These are phyloP conservation scores for Halophytophthora batemanensis DNA, from an alignment of 352 stramenopile genomes.

Conservation along the genomic window DNA sequence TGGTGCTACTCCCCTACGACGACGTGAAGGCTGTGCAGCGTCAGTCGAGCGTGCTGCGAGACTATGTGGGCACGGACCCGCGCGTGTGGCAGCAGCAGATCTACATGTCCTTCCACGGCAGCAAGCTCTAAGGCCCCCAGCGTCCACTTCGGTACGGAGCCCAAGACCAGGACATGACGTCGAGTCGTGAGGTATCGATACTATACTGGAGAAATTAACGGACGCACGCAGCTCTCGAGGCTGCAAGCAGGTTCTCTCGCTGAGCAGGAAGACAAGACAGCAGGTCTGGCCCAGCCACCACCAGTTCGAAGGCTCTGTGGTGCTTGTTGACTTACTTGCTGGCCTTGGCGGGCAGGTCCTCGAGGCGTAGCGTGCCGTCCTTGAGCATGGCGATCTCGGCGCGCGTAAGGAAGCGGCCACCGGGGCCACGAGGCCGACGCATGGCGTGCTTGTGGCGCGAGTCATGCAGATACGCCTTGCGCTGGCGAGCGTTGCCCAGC, in stretches of 20 bases:
- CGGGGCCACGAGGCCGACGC: constrained; percentile 61
- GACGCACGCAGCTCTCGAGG: neutral
- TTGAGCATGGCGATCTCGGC: constrained; percentile 76
- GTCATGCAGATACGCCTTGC: constrained; percentile 74
- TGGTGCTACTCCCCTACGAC: constrained; percentile 60
- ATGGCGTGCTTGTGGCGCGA: constrained; percentile 80
- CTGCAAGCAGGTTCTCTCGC: no score
- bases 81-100: constrained; percentile 34
- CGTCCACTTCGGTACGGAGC: no score
- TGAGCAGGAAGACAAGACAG: no score
- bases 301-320: neutral
- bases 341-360: constrained; percentile 54
- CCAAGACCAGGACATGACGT: no score
- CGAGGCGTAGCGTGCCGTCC: constrained; percentile 57
- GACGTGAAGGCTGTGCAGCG: constrained; percentile 56
- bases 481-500: constrained; percentile 54
- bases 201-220: constrained; percentile 9
- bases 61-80: constrained; percentile 26
- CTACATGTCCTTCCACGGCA: constrained; percentile 32
- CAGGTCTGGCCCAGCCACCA: neutral
- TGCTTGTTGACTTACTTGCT: constrained; percentile 13
- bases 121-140: constrained; percentile 35
- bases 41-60: constrained; percentile 27
- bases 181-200: no score
- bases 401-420: constrained; percentile 75